Evolutionary conservation across 2,329 filamentous ascomycete genomes (phyloP), one percentile per base, ranked within the genome.

Genomic region (Chaetomium sp.): DNA sequence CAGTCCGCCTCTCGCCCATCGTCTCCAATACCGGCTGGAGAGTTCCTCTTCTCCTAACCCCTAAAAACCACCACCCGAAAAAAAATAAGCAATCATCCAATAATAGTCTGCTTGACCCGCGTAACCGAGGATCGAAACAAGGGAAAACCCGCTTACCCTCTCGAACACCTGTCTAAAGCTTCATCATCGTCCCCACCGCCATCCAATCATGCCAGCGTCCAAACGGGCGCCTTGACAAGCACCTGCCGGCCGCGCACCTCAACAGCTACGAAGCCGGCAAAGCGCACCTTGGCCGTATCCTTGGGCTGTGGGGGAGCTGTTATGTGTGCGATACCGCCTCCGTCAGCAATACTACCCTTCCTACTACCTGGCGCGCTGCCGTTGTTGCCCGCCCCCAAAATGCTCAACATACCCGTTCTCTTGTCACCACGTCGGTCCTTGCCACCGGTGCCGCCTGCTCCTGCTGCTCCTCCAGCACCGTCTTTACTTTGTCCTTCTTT

Each of bases 171-270:
- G 19, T 27, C 19, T 2, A 27, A 27, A 27, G 19, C 19, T 27
- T 27, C 19, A 27, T 27, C 19, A 27, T 27, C 19, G 19, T 27
- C 19, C 19, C 19, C 19, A 27, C 2, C n/a, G 42, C 44, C 34
- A 37, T 1, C 1, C 42, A 35, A 41, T 59, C 37, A 60, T 34
- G 48, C 60, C 14, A 85, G 61, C 9, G 78, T 78, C 83, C 83
- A 92, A 36, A 91, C 85, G 11, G 88, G 87, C 19, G 88, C 86
- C 73, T 90, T 90, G 59, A 83, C 74, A 64, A 92, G 73, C 48
- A 91, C 85, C 70, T 88, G 88, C 57, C 87, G 81, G 27, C 87
- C 87, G 60, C 86, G 76, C 6, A 92, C 87, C 71, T 91, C 88
- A 36, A 91, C 79, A 14, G 80, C 81, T 55, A 91, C 71, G 68